phyloP scores from a whole-genome alignment of 331 rosid species.

The Ulmus americana region DNA sequence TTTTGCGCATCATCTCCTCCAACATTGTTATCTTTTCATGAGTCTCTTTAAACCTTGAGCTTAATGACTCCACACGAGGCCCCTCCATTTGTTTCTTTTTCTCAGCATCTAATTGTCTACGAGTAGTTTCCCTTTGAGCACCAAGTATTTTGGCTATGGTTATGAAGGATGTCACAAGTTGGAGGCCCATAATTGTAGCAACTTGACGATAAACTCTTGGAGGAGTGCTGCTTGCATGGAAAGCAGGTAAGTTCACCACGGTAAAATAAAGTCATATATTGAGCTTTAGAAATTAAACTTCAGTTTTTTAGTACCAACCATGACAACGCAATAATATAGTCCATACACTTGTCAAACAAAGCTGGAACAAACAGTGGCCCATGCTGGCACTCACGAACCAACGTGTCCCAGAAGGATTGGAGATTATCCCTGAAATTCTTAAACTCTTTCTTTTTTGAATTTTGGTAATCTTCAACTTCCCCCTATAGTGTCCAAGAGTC shows the following conservation, averaged over 20 bases:
- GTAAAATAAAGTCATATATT: slow-evolving; percentile 16
- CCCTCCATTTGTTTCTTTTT: slow-evolving; percentile 83
- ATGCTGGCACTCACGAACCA: slow-evolving; percentile 81
- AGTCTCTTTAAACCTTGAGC: slow-evolving; percentile 71
- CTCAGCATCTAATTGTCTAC: slow-evolving; percentile 92
- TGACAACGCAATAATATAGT: slow-evolving; percentile 84
- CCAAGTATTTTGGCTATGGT: slow-evolving; percentile 74
- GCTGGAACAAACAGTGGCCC: slow-evolving; percentile 87
- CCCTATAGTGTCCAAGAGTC: slow-evolving; percentile 50
- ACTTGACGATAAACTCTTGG: slow-evolving; percentile 95
- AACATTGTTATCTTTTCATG: slow-evolving; percentile 71
- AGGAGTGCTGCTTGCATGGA: slow-evolving; percentile 63
- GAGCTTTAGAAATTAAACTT: slow-evolving; percentile 19
- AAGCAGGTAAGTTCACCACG: slow-evolving; percentile 15
- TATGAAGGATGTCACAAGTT: slow-evolving; percentile 86
- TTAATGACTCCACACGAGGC: slow-evolving; percentile 83
- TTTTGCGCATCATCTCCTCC: slow-evolving; percentile 97
- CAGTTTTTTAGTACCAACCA: slow-evolving; percentile 51
- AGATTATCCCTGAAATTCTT: slow-evolving; percentile 88
- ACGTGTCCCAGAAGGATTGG: slow-evolving; percentile 72
- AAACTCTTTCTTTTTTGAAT: slow-evolving; percentile 77
- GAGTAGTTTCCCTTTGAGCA: slow-evolving; percentile 86
- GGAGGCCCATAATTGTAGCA: slow-evolving; percentile 89
- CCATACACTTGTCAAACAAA: slow-evolving; percentile 97
- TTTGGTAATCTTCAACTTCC: slow-evolving; percentile 79